phyloP scores from a whole-genome alignment of 2,329 filamentous ascomycete species.

The Ceratocystiopsis brevicomis region DNA sequence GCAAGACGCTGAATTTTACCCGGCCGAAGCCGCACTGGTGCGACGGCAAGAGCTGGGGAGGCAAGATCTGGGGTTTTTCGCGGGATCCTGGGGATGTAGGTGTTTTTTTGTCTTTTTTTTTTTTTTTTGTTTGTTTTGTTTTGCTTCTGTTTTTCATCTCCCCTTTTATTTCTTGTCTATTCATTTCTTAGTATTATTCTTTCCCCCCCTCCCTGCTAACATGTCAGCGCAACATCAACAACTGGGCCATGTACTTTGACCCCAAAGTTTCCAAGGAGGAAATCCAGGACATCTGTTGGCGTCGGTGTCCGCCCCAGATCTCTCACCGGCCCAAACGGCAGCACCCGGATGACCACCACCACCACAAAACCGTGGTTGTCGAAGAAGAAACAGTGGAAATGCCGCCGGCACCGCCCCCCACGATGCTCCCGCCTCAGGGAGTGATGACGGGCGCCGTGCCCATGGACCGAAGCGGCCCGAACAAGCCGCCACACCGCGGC shows the following conservation, averaged over 20 bases:
- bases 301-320: background rate
- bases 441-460: too few species aligned
- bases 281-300: constrained; percentile 1
- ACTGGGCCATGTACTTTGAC: constrained; percentile 6
- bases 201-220: background rate
- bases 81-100: constrained; percentile 4
- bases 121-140: too few species aligned
- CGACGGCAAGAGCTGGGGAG: constrained; percentile 8
- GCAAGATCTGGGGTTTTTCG: constrained; percentile 6
- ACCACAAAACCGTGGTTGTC: too few species aligned
- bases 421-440: background rate
- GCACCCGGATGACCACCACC: too few species aligned
- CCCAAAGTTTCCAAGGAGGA: constrained; percentile 3
- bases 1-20: constrained; percentile 1
- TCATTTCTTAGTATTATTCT: too few species aligned
- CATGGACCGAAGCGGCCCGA: too few species aligned
- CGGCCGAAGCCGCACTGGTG: constrained; percentile 7
- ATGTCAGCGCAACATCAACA: background rate
- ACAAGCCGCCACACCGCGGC: too few species aligned
- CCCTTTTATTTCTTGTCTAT: too few species aligned
- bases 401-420: too few species aligned
- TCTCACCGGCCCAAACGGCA: too few species aligned
- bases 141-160: too few species aligned
- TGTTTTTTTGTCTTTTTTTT: background rate
- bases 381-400: background rate